Base-by-base conservation (phyloP, 2,329 filamentous ascomycete genomes). In the Cladosporium oxysporum region DNA sequence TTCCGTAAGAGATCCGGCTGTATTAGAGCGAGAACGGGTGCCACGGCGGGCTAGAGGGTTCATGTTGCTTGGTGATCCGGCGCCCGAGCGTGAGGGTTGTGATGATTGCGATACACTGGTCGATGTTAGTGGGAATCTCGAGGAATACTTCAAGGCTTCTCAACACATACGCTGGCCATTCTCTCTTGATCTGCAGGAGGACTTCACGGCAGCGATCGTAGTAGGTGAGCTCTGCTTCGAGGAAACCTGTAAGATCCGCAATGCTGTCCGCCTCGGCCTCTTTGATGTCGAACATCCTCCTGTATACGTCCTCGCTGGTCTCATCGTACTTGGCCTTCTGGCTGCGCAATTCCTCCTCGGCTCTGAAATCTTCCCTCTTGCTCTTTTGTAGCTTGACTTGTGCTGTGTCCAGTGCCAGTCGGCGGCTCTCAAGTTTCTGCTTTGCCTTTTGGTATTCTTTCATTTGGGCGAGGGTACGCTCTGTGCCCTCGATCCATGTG, bases 281-380 rank as follows among this genome's bases (percentile, higher is more conserved):
- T 81, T 95, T 94, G 80, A 98, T 96, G 75, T 98, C 94, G 79
- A 96, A 88, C 95, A 98, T 98, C 64, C 94, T 87, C 67, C 94
- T 88, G 72, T 90, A 86, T 64, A 98, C 93, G 73, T 98, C 94
- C 75, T 98, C 94, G 75, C 87, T 95, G 18, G 92, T 90, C 81
- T 98, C 95, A 76, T 98, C 95, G 75, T 97, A 98, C 80, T 98
- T 98, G 73, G 92, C 91, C 78, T 96, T 96, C 77, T 95, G 92
- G 31, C 88, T 86, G 65, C 94, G 90, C 63, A 97, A 86, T 79
- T 98, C 94, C 76, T 98, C 94, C 78, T 98, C 95, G 65, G 95
- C 85, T 68, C 92, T 86, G 81, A 95, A 96, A 77, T 98, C 94
- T 74, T 98, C 94, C 74, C 90, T 92, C 82, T 96, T 96, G 28